Evolutionary conservation across 768 basidiomycete species (phyloP), one percentile per base, ranked within the genome.

Genomic region (Russula brevipes): DNA sequence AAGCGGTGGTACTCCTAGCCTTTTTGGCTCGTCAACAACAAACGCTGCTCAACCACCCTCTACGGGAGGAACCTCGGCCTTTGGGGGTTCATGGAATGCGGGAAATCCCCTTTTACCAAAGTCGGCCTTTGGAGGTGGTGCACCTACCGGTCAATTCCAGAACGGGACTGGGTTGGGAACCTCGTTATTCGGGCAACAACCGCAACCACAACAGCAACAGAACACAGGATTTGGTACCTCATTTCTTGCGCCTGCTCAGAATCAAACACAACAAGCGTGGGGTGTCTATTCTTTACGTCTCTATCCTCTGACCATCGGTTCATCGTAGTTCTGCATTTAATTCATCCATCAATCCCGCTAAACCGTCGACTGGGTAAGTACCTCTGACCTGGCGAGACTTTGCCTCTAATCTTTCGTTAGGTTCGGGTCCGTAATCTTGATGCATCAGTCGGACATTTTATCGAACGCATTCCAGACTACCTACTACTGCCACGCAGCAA

Each of bases 281-380:
- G 55, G 2, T 17, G 31, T 33, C 33, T 41, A 31, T 52, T 39
- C 24, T 11, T 36, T 16, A 31, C 45, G 4, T 17, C 14, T 33
- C 3, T 30, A 47, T 47, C 19, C 10, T 41, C 50, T 44, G 58
- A 52, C 41, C 31, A 9, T 35, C 7, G 14, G 8, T 35, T 6
- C 30, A 7, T 19, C n/a, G 10, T 8, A 62, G 61, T 36, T 57
- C 61, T 30, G 66, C 79, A 57, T 82, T 82, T 72, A 79, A 79
- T 17, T 62, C 63, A 38, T 68, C 59, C n/a, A 71, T 31, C 10
- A 54, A 47, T 30, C 35, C 51, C 3, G 4, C 44, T 47, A 60
- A 47, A 12, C 59, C 42, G n/a, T 30, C 44, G 7, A 44, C n/a
- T n/a, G 60, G 60, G 60, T 61, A 6, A 19, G 60, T 61, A 8